Percentiles rank a stretch among this genome's conserved stretches.
phyloP scores from a whole-genome alignment of 495 filamentous ascomycete species.

The Hyaloscypha bicolor region DNA sequence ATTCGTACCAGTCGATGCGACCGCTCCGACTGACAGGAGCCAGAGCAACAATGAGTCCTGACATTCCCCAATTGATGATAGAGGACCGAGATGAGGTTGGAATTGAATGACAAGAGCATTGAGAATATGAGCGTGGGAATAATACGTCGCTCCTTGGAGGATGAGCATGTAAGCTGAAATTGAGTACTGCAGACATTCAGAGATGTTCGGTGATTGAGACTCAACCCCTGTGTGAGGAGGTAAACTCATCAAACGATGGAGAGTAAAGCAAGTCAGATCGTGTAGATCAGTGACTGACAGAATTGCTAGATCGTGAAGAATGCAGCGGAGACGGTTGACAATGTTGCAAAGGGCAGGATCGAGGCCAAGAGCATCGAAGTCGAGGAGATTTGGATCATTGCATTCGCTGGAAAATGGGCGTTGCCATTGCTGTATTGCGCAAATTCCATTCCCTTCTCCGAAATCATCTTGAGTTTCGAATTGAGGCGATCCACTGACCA shows the following conservation, averaged over 20 bases:
- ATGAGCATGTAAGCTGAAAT: constrained; percentile 52
- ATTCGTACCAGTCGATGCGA: constrained; percentile 37
- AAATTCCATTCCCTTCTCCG: constrained; percentile 49
- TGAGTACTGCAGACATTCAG: constrained; percentile 48
- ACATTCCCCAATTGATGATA: constrained; percentile 21
- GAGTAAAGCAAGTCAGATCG: constrained; percentile 51
- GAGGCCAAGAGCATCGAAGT: constrained; percentile 32
- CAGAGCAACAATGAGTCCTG: constrained; percentile 39
- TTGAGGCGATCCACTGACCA: constrained; percentile 50
- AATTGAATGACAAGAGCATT: constrained; percentile 39
- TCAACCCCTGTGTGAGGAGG: constrained; percentile 17
- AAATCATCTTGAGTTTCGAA: constrained; percentile 51
- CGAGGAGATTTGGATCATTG: constrained; percentile 11
- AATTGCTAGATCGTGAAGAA: constrained; percentile 37
- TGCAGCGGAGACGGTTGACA: constrained; percentile 43
- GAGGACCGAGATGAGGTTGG: constrained; percentile 32
- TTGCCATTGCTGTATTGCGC: constrained; percentile 48
- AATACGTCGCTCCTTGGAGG: constrained; percentile 53
- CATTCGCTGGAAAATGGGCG: constrained; percentile 6
- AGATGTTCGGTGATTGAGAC: constrained; percentile 31
- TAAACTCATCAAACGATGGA: constrained; percentile 47
- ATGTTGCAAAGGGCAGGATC: constrained; percentile 41
- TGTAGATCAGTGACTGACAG: constrained; percentile 43
- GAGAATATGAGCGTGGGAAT: constrained; percentile 46
- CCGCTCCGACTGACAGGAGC: constrained; percentile 44